Conservation (phyloP, 2,329 filamentous ascomycete species). For the Rhynchosporium graminicola region DNA sequence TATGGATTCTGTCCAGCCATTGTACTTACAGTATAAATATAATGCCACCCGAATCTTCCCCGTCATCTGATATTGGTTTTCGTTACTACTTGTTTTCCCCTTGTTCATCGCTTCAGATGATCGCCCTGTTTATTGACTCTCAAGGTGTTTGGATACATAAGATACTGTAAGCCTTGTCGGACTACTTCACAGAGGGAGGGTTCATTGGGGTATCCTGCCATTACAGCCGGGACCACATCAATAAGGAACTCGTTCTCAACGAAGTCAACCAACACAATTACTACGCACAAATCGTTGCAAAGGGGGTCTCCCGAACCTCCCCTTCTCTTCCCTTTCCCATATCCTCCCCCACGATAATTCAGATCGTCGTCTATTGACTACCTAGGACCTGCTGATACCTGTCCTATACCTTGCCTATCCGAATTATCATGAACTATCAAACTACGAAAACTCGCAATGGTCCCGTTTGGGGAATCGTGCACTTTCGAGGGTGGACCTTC, state of each 20-base stretch:
- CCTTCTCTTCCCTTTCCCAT: background rate
- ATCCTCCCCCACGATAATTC: conserved; percentile 6
- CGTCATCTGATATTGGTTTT: conserved; percentile 14
- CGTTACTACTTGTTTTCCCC: background rate
- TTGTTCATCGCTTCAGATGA: conserved; percentile 26
- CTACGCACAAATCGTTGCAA: conserved; percentile 4
- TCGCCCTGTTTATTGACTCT: conserved; percentile 18
- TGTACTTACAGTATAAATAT: background rate
- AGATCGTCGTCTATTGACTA: background rate
- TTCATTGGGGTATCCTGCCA: background rate
- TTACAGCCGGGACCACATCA: background rate
- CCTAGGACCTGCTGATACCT: background rate
- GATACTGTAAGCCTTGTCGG: background rate
- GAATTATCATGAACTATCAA: background rate
- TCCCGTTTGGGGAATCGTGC: background rate
- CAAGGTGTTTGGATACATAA: conserved; percentile 8
- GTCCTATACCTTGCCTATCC: background rate
- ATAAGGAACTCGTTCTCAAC: background rate
- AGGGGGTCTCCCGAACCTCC: background rate
- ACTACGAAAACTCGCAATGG: background rate
- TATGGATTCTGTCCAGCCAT: conserved; percentile 8
- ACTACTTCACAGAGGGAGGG: background rate
- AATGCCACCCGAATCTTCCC: background rate
- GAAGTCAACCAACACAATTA: background rate
- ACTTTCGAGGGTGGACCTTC: conserved; percentile 11